These are phyloP conservation scores for Sherardia arvensis DNA, from an alignment of 257 asterid genomes.

Conservation along the genomic window DNA sequence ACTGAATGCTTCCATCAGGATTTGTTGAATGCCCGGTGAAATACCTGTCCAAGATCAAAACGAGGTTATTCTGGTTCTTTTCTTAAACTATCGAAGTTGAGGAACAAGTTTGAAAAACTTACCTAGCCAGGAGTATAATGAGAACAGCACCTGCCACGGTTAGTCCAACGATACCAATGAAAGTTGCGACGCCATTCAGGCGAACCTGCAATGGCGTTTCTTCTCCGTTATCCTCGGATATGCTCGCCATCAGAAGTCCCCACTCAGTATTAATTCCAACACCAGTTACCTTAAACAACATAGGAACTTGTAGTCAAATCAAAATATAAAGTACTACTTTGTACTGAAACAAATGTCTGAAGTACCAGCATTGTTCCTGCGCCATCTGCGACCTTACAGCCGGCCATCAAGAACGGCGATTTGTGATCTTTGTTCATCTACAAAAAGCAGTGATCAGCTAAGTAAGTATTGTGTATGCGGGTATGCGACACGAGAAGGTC, in stretches of 20 bases:
- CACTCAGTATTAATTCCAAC: slow-evolving; percentile 95
- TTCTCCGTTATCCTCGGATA: slow-evolving; percentile 95
- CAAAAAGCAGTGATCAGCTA: slow-evolving; percentile 19
- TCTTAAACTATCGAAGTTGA: too few species aligned
- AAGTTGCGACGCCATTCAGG: slow-evolving; percentile 92
- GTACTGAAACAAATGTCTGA: not conserved
- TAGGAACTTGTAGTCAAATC: not conserved
- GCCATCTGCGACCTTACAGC: slow-evolving; percentile 98
- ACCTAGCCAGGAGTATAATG: slow-evolving; percentile 68
- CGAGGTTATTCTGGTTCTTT: not conserved
- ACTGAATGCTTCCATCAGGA: slow-evolving; percentile 72
- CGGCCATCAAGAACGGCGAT: slow-evolving; percentile 89
- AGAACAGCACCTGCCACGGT: slow-evolving; percentile 74
- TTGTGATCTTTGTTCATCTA: slow-evolving; percentile 74
- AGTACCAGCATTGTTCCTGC: slow-evolving; percentile 87
- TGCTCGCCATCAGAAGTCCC: slow-evolving; percentile 96
- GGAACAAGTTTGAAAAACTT: slow-evolving; percentile 12
- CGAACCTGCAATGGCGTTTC: slow-evolving; percentile 99
- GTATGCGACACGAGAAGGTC: slow-evolving; percentile 20
- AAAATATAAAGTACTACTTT: not conserved
- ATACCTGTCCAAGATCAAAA: slow-evolving; percentile 34
- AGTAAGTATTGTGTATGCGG: slow-evolving; percentile 11
- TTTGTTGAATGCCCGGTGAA: slow-evolving; percentile 72
- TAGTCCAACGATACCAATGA: slow-evolving; percentile 88
- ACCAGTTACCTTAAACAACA: slow-evolving; percentile 57